Conservation (phyloP, 345 rosid genomes). For the Aquilaria malaccensis region DNA sequence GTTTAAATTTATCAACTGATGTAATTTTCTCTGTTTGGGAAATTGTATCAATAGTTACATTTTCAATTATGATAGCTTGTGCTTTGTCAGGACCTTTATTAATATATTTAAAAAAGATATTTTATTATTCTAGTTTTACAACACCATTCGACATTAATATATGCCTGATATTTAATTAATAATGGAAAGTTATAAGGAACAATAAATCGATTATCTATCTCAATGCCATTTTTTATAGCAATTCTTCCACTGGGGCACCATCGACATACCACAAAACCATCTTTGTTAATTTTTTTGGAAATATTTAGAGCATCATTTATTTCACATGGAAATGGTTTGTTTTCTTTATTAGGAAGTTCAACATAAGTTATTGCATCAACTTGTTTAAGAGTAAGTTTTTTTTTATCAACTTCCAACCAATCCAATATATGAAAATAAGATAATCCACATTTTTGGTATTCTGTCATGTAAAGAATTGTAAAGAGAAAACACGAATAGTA, state of each 20-base stretch:
- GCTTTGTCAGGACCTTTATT: neutral
- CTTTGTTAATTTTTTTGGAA: neutral
- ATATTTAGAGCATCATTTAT: neutral
- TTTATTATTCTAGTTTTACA: neutral
- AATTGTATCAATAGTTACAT: neutral
- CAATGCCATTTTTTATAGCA: neutral
- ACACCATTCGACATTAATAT: constrained; percentile 1
- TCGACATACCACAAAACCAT: neutral
- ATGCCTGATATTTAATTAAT: neutral
- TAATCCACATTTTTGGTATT: neutral
- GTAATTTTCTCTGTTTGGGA: neutral
- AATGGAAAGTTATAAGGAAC: neutral
- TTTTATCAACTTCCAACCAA: neutral
- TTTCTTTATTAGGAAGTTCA: too few species aligned
- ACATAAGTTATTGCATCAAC: too few species aligned
- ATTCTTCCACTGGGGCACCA: neutral
- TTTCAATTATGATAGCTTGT: neutral
- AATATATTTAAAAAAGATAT: neutral
- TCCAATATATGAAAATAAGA: neutral
- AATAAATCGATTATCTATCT: neutral
- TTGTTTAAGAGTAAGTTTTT: too few species aligned
- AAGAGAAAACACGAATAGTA: neutral
- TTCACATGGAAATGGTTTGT: too few species aligned
- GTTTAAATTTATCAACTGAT: neutral
- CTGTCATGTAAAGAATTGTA: neutral